Percentiles rank a stretch among this genome's conserved stretches.
phyloP scores from a whole-genome alignment of 75 land plant genomes.

The Ceratopteris richardii region DNA sequence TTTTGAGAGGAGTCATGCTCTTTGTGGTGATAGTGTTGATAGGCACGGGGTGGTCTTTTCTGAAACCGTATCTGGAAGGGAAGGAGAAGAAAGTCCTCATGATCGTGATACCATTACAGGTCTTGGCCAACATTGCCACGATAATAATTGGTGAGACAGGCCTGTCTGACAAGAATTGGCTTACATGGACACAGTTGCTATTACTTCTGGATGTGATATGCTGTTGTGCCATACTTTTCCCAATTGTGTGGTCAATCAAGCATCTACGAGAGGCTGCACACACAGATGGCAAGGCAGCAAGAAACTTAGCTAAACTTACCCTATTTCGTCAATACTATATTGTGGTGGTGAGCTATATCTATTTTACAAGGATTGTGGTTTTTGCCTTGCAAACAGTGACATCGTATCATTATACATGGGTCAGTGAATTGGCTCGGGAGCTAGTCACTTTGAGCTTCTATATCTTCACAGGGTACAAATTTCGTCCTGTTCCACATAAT shows the following conservation, averaged over 20 bases:
- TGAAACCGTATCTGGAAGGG: conserved; percentile 35
- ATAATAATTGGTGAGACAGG: conserved; percentile 36
- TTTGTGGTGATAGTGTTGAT: no score
- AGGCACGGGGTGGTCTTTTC: no score
- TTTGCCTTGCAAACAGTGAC: no score
- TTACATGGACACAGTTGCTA: conserved; percentile 30
- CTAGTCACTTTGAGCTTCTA: conserved; percentile 31
- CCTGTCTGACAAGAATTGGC: conserved; percentile 28
- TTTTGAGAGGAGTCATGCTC: no score
- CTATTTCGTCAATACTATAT: conserved; percentile 38
- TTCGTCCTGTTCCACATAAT: conserved; percentile 30
- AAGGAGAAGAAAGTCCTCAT: conserved; percentile 55
- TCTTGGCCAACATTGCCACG: conserved; percentile 29
- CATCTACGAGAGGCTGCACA: conserved; percentile 39
- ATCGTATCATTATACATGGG: conserved; percentile 28
- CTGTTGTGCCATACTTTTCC: no score
- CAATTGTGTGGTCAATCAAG: conserved; percentile 48
- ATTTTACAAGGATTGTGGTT: conserved; percentile 37
- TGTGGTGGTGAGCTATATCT: conserved; percentile 36
- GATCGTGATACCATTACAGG: no score
- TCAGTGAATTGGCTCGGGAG: conserved; percentile 21
- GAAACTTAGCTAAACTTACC: conserved; percentile 27
- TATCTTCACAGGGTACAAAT: conserved; percentile 37
- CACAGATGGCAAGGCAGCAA: no score
- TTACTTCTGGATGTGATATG: conserved; percentile 30